phyloP scores from a whole-genome alignment of 2,329 filamentous ascomycete species.

The Aureobasidium namibiae region DNA sequence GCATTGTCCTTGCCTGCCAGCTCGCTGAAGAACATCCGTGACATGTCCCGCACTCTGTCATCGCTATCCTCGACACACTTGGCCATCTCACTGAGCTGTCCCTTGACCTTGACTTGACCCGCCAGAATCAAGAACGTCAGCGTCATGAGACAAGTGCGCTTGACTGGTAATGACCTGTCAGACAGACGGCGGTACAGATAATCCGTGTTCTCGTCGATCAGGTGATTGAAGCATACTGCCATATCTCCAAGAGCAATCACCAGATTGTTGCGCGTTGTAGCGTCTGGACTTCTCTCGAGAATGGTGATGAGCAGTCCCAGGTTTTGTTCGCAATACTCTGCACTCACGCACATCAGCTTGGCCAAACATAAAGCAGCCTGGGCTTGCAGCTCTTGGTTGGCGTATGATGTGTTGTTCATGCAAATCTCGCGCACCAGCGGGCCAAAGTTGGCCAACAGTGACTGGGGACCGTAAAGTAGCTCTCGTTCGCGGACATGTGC shows the following conservation, averaged over 20 bases:
- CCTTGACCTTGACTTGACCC: constrained; percentile 98
- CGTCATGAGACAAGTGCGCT: constrained; percentile 97
- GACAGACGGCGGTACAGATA: constrained; percentile 92
- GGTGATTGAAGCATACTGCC: constrained; percentile 98
- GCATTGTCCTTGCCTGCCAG: constrained; percentile 97
- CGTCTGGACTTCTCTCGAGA: constrained; percentile 86
- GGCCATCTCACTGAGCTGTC: constrained; percentile 96
- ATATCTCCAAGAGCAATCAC: constrained; percentile 97
- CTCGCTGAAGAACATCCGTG: constrained; percentile 97
- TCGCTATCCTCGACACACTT: constrained; percentile 98
- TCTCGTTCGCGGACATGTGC: constrained; percentile 77
- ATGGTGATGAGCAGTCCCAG: constrained; percentile 93
- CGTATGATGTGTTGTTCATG: constrained; percentile 86
- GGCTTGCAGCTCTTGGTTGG: constrained; percentile 81
- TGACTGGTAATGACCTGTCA: constrained; percentile 80
- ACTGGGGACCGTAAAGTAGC: constrained; percentile 72
- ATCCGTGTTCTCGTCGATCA: constrained; percentile 98
- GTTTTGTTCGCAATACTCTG: constrained; percentile 91
- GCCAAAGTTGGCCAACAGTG: constrained; percentile 82
- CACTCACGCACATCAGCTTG: constrained; percentile 97
- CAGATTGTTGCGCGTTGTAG: constrained; percentile 88
- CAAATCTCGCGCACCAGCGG: constrained; percentile 90
- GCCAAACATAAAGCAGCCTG: constrained; percentile 90
- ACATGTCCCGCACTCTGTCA: constrained; percentile 84
- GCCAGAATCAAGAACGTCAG: constrained; percentile 94